A percentile compares a stretch with the other conserved stretches of the same genome.
Evolutionary conservation across 768 basidiomycete genomes (phyloP).

Genomic region (Hirschioporus abietinus): DNA sequence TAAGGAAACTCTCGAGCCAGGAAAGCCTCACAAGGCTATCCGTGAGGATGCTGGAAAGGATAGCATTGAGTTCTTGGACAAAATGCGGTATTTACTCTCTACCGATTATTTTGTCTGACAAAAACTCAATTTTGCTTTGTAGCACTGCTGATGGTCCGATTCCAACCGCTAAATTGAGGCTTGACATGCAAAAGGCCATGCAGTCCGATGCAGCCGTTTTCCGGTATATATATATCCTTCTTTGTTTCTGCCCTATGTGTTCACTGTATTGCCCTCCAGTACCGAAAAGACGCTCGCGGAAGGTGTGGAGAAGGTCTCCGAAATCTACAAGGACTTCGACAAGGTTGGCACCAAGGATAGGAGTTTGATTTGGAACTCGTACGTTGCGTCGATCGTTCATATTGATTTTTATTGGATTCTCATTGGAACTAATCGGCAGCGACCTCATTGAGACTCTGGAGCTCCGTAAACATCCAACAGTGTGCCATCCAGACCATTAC

Average conservation of each 20-base stretch:
- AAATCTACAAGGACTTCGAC: constrained; percentile 84
- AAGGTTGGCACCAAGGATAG: constrained; percentile 96
- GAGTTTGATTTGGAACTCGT: constrained; percentile 99
- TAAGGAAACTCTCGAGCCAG: constrained; percentile 81
- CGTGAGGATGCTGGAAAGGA: constrained; percentile 80
- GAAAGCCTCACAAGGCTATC: constrained; percentile 86
- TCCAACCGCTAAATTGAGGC: constrained; percentile 83
- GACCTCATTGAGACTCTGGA: constrained; percentile 97
- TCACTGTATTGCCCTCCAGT: constrained; percentile 32
- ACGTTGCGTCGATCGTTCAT: constrained; percentile 26
- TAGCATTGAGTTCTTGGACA: constrained; percentile 84
- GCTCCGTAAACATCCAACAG: constrained; percentile 91
- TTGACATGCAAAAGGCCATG: constrained; percentile 99
- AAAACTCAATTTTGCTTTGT: constrained; percentile 7
- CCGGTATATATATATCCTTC: constrained; percentile 43
- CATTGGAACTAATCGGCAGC: constrained; percentile 33
- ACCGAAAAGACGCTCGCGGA: constrained; percentile 88
- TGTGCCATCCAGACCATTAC: constrained; percentile 95
- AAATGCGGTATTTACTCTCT: constrained; percentile 49
- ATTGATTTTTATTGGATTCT: background rate
- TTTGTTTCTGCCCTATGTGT: background rate
- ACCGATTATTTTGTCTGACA: background rate
- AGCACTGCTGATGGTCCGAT: constrained; percentile 77
- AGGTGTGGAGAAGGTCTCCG: constrained; percentile 81
- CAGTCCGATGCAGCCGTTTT: constrained; percentile 97